Base-by-base conservation (phyloP, 345 rosid species). In the Reutealis trisperma region DNA sequence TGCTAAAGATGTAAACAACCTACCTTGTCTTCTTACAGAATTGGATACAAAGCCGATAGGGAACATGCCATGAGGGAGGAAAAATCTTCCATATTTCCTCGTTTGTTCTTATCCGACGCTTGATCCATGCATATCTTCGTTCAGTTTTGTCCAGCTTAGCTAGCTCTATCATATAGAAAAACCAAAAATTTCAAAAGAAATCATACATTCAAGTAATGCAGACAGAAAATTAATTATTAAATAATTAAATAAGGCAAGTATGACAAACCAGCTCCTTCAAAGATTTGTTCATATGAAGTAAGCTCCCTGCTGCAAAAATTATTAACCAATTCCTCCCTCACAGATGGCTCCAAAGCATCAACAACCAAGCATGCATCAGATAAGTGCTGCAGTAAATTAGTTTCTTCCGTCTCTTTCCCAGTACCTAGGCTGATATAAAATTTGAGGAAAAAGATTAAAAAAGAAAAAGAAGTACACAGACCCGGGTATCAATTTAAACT, bases 391-490 rank as follows among this genome's bases (percentile, higher is more conserved):
- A 96, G 89, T 81, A 93, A 80, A 83, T 92, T 92, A 75, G 89
- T 75, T 83, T 92, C 98, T 86, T 96, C 98, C 2, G 90, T 83
- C 86, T 96, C 99, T 87, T 92, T 96, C 63, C 98, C 99, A 52
- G 97, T 96, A 81, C 99, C 99, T 89, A 96, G 88, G 84, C 98
- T 96, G 98, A 83, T 76, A n/a, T n/a, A n/a, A n/a, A n/a, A 85
- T 59, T 74, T 74, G 71, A 61, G 55, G 47, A 51, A 51, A 61
- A 54, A 63, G 51, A 74, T 25, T 25, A 65, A 73, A 64, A 49
- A 21, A 72, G 1, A 65, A 57, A 37, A 45, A 78, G 30, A 63
- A 21, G 19, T 21, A 49, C 18, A 16, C 55, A 47, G 30, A 45
- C 54, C 21, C 30, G 7, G 12, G 15, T 51, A 51, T 47, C 44